A percentile compares a stretch with the other conserved stretches of the same genome.
Conservation (phyloP, 768 basidiomycete species). For the Artomyces pyxidatus region DNA sequence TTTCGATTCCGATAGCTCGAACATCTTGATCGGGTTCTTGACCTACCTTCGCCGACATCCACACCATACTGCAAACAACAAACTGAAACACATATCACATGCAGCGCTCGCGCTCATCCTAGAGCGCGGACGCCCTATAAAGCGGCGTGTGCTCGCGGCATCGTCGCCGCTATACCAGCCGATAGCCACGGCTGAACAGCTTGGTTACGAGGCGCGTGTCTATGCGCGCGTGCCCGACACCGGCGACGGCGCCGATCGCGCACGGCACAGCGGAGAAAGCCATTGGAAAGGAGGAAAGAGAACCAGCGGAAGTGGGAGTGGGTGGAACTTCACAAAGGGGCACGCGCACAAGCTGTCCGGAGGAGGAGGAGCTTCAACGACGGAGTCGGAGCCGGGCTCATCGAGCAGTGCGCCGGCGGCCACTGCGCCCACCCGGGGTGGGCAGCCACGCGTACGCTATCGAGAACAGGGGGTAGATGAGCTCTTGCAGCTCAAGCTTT, state of each 20-base stretch:
- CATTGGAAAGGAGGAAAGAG: conserved; percentile 13
- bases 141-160: conserved; percentile 67
- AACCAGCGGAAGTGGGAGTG: conserved; percentile 15
- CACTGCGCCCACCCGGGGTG: conserved; percentile 13
- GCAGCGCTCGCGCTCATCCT: conserved; percentile 69
- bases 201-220: conserved; percentile 70
- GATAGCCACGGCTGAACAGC: conserved; percentile 59
- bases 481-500: conserved; percentile 84
- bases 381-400: conserved; percentile 25
- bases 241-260: conserved; percentile 54
- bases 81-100: conserved; percentile 57
- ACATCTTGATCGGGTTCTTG: conserved; percentile 81
- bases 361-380: conserved; percentile 17
- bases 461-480: conserved; percentile 96
- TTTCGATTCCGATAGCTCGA: conserved; percentile 45
- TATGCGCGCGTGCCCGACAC: conserved; percentile 64
- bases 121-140: conserved; percentile 67
- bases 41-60: conserved; percentile 54
- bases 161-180: conserved; percentile 82
- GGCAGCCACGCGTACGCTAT: conserved; percentile 44
- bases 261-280: conserved; percentile 24
- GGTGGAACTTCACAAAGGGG: conserved; percentile 14
- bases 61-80: conserved; percentile 28
- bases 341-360: conserved; percentile 15
- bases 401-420: conserved; percentile 15